phyloP scores from a whole-genome alignment of 176 grass and related monocot genomes.

The Secale cereale region DNA sequence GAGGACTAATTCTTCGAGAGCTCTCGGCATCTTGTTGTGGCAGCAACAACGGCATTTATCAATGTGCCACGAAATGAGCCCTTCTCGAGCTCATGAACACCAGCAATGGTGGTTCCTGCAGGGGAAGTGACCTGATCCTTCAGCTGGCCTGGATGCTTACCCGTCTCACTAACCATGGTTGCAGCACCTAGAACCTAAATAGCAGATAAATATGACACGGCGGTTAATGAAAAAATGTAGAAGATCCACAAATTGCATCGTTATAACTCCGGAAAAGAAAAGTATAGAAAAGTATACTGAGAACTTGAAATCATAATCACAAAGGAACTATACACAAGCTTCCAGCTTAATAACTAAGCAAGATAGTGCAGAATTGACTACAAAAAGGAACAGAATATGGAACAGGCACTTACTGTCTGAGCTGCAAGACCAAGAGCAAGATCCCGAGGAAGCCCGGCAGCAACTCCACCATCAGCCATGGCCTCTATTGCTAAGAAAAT shows the following conservation, averaged over 20 bases:
- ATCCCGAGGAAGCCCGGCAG: conserved; percentile 93
- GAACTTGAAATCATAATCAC: neutral
- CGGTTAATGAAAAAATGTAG: neutral
- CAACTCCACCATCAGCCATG: conserved; percentile 97
- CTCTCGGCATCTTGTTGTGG: conserved; percentile 74
- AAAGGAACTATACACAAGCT: neutral
- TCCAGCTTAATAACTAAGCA: neutral
- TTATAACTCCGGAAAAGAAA: neutral
- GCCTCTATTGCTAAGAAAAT: conserved; percentile 96
- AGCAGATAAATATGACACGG: neutral
- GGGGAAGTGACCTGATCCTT: conserved; percentile 97
- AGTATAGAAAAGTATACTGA: neutral
- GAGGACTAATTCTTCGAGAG: conserved; percentile 49
- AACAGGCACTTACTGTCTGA: conserved; percentile 67
- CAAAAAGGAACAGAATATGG: neutral
- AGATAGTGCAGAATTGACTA: neutral
- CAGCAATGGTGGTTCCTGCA: conserved; percentile 94
- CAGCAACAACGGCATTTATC: conserved; percentile 91
- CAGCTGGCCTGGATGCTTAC: conserved; percentile 88
- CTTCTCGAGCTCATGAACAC: conserved; percentile 86
- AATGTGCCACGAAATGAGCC: conserved; percentile 76
- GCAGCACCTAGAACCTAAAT: conserved; percentile 84
- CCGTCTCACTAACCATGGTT: conserved; percentile 84
- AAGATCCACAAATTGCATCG: neutral
- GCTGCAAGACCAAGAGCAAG: conserved; percentile 93